phyloP scores from a whole-genome alignment of 257 asterid species.

The Dorcoceras hygrometricum region DNA sequence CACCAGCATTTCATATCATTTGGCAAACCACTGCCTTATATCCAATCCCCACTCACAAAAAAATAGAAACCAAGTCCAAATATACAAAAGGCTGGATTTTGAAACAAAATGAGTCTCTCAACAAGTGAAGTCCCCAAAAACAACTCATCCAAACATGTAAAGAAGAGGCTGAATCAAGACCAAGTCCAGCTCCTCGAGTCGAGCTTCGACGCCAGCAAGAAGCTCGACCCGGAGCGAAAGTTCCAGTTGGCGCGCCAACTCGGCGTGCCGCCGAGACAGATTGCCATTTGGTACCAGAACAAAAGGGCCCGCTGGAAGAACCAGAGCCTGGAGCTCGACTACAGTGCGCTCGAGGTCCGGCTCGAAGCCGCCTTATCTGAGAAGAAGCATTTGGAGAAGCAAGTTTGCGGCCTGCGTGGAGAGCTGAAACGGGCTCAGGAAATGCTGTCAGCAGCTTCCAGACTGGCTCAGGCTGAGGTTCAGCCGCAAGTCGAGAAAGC shows the following conservation, averaged over 20 bases:
- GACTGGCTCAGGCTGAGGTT: not conserved
- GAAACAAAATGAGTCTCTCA: conserved; percentile 30
- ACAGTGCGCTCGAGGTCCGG: conserved; percentile 48
- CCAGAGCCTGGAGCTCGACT: conserved; percentile 71
- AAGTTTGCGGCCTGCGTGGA: conserved; percentile 43
- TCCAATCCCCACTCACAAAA: too few relatives aligned
- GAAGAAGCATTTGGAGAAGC: conserved; percentile 50
- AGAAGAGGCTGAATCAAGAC: conserved; percentile 64
- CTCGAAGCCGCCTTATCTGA: conserved; percentile 59
- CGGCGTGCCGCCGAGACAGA: conserved; percentile 75
- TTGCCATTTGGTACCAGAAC: conserved; percentile 94
- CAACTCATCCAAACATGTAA: conserved; percentile 34
- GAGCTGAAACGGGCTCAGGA: conserved; percentile 60
- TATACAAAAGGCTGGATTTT: not conserved
- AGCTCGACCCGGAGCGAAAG: conserved; percentile 79
- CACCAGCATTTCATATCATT: too few relatives aligned
- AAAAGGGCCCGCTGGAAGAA: conserved; percentile 85
- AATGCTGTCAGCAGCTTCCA: conserved; percentile 28
- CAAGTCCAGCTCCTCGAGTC: conserved; percentile 74
- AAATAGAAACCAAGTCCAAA: not conserved
- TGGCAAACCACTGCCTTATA: too few relatives aligned
- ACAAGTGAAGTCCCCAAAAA: conserved; percentile 28
- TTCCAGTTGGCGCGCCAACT: conserved; percentile 68
- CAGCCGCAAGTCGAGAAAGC: not conserved
- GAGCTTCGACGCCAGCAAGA: conserved; percentile 59